Base-by-base conservation (phyloP, 345 rosid species). In the Clausena lansium region DNA sequence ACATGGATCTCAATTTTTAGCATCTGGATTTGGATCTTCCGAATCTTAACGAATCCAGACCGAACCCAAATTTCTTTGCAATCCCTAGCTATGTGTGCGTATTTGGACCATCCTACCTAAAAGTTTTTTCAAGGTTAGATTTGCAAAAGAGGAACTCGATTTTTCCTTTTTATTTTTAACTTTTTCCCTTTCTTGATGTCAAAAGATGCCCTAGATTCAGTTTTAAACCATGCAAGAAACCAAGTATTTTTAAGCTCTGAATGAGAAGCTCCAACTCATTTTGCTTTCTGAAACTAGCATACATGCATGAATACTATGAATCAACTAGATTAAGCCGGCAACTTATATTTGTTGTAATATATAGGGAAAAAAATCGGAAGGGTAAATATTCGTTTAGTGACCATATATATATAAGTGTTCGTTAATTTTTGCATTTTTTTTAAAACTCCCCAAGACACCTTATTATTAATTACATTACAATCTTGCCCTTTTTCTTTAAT, bases 391-490 rank as follows among this genome's bases (percentile, higher is more conserved):
- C 1, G 0, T 11, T 45, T 45, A 13, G 5, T 11, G 1, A 1
- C 0, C 3, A 11, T 45, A 0, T 13, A 11, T 45, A 11, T 45
- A 11, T 45, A 45, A 45, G 4, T 45, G 1, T 13, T 0, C 0
- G 1, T 45, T 45, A 45, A 1, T 45, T 13, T 0, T 45, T 45
- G 3, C 3, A 3, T 45, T 45, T 41, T 41, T 45, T 45, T 3
- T 11, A 3, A 45, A 11, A 45, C 17, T 45, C 17, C 4, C 17
- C 5, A 13, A 45, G 9, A 11, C 50, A 3, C 4, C 1, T 0
- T 45, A 45, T 13, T 11, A 17, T 45, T 45, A 45, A 45, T 45
- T 45, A 45, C 13, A 17, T 0, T 45, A 13, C 2, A 13, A 0
- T 1, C 0, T 3, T 11, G 1, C 5, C 50, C 17, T 11, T 3